Evolutionary conservation across 305 asterid genomes (phyloP).

Genomic region (Solanum hybrid): DNA sequence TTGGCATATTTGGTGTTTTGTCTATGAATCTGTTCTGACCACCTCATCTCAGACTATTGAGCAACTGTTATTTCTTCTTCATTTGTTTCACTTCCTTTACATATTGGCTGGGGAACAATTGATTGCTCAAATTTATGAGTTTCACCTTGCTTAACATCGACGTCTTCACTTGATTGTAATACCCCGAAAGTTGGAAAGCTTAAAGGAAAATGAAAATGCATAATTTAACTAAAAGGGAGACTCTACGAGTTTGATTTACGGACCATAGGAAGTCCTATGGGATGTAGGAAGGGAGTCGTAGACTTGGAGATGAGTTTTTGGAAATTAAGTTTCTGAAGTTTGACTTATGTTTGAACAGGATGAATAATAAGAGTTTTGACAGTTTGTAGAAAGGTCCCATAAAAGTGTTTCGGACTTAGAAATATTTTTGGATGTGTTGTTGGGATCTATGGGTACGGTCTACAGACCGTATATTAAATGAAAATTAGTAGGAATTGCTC

Average conservation of each 20-base stretch:
- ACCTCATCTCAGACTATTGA: not conserved
- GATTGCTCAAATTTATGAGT: not conserved
- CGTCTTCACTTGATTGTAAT: not conserved
- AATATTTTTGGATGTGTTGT: not conserved
- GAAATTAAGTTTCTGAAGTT: not conserved
- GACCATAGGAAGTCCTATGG: not conserved
- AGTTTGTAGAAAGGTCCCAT: not conserved
- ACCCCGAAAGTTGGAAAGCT: not conserved
- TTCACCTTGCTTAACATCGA: not conserved
- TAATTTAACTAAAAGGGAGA: not conserved
- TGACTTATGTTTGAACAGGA: not conserved
- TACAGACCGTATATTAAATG: not conserved
- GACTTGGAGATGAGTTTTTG: not conserved
- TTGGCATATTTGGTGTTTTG: no score
- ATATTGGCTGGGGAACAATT: not conserved
- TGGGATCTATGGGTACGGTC: not conserved
- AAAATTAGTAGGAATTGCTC: not conserved
- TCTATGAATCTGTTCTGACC: not conserved
- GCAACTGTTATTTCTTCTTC: not conserved
- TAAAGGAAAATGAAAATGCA: not conserved
- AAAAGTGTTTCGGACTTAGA: not conserved
- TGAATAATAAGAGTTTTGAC: not conserved
- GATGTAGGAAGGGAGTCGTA: not conserved
- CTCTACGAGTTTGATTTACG: not conserved
- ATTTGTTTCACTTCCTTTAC: not conserved